Evolutionary conservation across 768 basidiomycete genomes (phyloP).

Genomic region (Coprinopsis sp.): DNA sequence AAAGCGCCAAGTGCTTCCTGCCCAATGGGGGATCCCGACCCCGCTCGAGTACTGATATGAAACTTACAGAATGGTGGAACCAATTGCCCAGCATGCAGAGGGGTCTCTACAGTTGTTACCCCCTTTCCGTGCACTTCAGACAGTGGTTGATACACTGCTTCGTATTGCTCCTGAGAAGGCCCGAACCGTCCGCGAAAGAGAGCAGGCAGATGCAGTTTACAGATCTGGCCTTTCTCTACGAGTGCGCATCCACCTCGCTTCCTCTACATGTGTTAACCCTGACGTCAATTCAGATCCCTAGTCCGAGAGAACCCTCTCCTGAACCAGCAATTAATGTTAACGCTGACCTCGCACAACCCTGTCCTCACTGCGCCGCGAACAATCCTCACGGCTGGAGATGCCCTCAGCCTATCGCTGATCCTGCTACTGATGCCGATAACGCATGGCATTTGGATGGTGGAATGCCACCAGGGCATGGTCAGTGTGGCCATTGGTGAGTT

Average conservation of each 20-base stretch:
- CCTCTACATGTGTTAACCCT: slow-evolving; percentile 6
- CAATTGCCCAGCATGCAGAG: slow-evolving; percentile 79
- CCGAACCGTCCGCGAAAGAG: slow-evolving; percentile 64
- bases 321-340: slow-evolving; percentile 66
- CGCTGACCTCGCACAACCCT: slow-evolving; percentile 67
- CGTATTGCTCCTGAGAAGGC: slow-evolving; percentile 66
- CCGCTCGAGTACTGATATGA: slow-evolving; percentile 10
- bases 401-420: slow-evolving; percentile 76
- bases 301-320: slow-evolving; percentile 71
- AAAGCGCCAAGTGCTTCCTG: not conserved
- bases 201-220: slow-evolving; percentile 82
- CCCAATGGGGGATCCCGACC: not conserved
- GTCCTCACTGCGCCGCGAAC: slow-evolving; percentile 67
- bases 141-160: slow-evolving; percentile 66
- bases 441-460: slow-evolving; percentile 81
- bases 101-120: slow-evolving; percentile 58
- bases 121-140: slow-evolving; percentile 72
- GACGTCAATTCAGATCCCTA: slow-evolving; percentile 51
- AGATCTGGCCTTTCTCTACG: slow-evolving; percentile 55
- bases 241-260: slow-evolving; percentile 36
- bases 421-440: slow-evolving; percentile 57
- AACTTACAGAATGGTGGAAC: slow-evolving; percentile 70
- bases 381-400: slow-evolving; percentile 80
- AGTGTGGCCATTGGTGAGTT: slow-evolving; percentile 79
- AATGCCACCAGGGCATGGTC: slow-evolving; percentile 70